Evolutionary conservation across 768 basidiomycete species (phyloP), one percentile per base, ranked within the genome.

Genomic region (Suillus spraguei): DNA sequence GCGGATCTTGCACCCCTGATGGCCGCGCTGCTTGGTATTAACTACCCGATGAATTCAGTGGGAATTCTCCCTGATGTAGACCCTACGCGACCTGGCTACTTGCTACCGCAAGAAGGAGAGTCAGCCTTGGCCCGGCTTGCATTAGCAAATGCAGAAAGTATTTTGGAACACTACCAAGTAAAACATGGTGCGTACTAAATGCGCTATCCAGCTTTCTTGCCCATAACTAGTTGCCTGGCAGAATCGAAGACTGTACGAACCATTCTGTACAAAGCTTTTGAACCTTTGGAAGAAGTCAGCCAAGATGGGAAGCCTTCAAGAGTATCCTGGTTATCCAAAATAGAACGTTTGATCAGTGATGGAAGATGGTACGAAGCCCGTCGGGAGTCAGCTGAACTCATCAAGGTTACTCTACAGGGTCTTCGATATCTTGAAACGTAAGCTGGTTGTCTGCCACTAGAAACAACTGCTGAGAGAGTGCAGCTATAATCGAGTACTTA

Each of bases 21-120:
- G 89, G 82, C 91, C 1, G 75, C 88, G 5, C 80, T 95, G 9
- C 69, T 93, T 20, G 92, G 92, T 22, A 80, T 86, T 14, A 71
- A 87, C 53, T 90, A 90, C 85, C 93, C 93, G 1, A 89, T 86
- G 3, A 95, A 95, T 70, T 90, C 89, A 0, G 92, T 92, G 22
- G 93, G 93, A 2, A 87, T 92, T 1, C 74, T 94, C 16, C 91
- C 93, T 5, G 92, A 94, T 70, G 84, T 87, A 2, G 87, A 91
- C 66, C 83, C 84, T 14, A 79, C 79, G 3, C 73, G 67, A 9
- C 82, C 83, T 36, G 91, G 91, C 5, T 92, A 87, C 71, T 72
- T 93, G 38, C 67, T 76, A 5, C 77, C 82, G 1, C 68, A 58
- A 20, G 70, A 70, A n/a, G 87, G 85, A 42, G 83, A 87, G 39